Base-by-base conservation (phyloP, 2,329 filamentous ascomycete genomes). In the Exophiala spinifera region DNA sequence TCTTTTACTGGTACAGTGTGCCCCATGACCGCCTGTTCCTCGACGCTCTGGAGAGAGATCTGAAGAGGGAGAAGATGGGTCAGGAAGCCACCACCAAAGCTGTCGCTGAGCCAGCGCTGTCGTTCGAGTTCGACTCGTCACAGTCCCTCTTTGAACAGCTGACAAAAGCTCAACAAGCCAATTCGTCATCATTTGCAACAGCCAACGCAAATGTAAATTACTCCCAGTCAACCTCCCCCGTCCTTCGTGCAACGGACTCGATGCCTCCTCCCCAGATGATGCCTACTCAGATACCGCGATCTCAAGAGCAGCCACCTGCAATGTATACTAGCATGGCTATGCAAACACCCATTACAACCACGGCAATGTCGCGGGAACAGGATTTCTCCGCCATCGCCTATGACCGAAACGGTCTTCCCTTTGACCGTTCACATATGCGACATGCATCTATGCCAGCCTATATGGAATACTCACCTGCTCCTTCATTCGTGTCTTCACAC, bases 1-100 rank as follows among this genome's bases (percentile, higher is more conserved):
- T 99, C 63, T 99, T 99, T 70, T 99, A 97, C 78, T 99, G 94
- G 94, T 99, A 97, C 76, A 96, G 91, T 77, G 94, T 99, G 45
- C 94, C 94, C 1, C 94, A 99, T 72, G 94, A 99, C 74, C 85
- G 94, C 51, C 84, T 99, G 48, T 99, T 99, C 76, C 86, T 99
- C 64, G 94, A 99, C 76, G 94, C 94, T 36, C 79, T 99, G 65
- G 94, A 99, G 80, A 87, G 94, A 62, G 94, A 99, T 70, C 76
- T 99, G 69, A 99, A 99, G 85, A 85, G 94, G 69, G 94, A 99
- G 77, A 99, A 99, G 83, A 97, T 97, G 92, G 87, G 88, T 63
- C 94, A 99, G 75, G 94, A 99, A 76, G 90, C 94, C 53, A 99
- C 91, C 48, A 99, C 94, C 14, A 86, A 96, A 65, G 94, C 94